phyloP scores from a whole-genome alignment of 2,329 filamentous ascomycete species.

The Arthroderma sp. region DNA sequence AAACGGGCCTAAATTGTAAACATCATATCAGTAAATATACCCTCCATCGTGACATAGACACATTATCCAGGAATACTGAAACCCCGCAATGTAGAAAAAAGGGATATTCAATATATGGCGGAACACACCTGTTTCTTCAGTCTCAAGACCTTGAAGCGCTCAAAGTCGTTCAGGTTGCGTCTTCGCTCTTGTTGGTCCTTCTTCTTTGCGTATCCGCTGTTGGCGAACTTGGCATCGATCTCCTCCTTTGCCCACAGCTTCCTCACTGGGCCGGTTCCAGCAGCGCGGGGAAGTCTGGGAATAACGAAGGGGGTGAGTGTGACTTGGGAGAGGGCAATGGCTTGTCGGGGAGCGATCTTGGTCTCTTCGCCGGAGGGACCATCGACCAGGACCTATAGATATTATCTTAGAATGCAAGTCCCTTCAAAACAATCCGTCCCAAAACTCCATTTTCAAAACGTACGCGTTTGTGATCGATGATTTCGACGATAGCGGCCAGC shows the following conservation, averaged over 20 bases:
- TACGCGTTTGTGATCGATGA: constrained; percentile 99
- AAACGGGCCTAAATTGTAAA: constrained; percentile 53
- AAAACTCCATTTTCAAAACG: constrained; percentile 33
- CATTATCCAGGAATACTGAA: background rate
- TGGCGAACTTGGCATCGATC: constrained; percentile 86
- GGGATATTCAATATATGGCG: background rate
- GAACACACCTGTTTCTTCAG: constrained; percentile 88
- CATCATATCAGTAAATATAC: background rate
- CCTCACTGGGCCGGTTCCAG: constrained; percentile 70
- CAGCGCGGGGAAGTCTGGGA: constrained; percentile 69
- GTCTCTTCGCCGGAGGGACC: constrained; percentile 73
- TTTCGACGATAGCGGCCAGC: constrained; percentile 92
- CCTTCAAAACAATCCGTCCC: background rate
- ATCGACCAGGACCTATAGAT: constrained; percentile 76
- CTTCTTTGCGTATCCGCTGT: constrained; percentile 91
- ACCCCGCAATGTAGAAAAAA: background rate
- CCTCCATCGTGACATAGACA: background rate
- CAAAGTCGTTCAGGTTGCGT: constrained; percentile 90
- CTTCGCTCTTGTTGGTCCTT: constrained; percentile 72
- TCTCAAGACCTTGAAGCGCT: constrained; percentile 99
- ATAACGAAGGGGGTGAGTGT: constrained; percentile 86
- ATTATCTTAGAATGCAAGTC: background rate
- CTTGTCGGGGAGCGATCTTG: constrained; percentile 73
- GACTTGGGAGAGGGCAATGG: constrained; percentile 65
- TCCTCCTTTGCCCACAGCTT: constrained; percentile 81